Base-by-base conservation (phyloP, 768 basidiomycete species). In the Tricholoma sp. region DNA sequence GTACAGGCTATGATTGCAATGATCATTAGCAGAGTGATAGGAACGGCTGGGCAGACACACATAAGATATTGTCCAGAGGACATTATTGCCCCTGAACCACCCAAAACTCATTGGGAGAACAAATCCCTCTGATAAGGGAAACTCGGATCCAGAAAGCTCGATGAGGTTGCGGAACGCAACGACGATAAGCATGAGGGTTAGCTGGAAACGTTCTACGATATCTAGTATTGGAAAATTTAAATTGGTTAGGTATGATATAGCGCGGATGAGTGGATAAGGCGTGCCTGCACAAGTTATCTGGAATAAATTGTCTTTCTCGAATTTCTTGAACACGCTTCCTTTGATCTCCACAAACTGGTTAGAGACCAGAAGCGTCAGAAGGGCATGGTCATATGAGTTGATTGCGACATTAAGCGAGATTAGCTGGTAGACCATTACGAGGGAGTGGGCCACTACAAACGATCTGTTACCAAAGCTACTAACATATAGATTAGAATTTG, bases 301-400 rank as follows among this genome's bases (percentile, higher is more conserved):
- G 69, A 99, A 98, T 8, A 99, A 80, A 66, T 91, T 98, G 65
- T 99, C 97, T 68, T 98, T 99, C 68, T 98, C 97, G 64, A 99
- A 98, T 68, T 89, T 98, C 73, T 98, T 99, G 84, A 99, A 99
- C 1, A 99, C 97, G 67, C 91, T 94, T 33, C 96, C 95, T 72
- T 99, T 99, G 71, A 98, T 98, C 72, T 99, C 97, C 33, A 98
- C 96, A 65, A 99, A 98, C 70, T 99, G 97, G 66, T 98, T 99
- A 45, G 94, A 97, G 45, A 99, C 85, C 7, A 99, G 80, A 0
- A 99, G 80, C 0, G 95, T 97, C 39, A 99, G 78, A 6, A 99
- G 83, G 2, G 96, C 88, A 64, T 98, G 91, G 68, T 98, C 95
- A 69, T 96, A 99, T 15, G 94, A 96, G 73, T 98, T 98, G 66